A percentile compares a stretch with the other conserved stretches of the same genome.
phyloP scores from a whole-genome alignment of 148 eudicot genomes.

The Agrostemma githago region DNA sequence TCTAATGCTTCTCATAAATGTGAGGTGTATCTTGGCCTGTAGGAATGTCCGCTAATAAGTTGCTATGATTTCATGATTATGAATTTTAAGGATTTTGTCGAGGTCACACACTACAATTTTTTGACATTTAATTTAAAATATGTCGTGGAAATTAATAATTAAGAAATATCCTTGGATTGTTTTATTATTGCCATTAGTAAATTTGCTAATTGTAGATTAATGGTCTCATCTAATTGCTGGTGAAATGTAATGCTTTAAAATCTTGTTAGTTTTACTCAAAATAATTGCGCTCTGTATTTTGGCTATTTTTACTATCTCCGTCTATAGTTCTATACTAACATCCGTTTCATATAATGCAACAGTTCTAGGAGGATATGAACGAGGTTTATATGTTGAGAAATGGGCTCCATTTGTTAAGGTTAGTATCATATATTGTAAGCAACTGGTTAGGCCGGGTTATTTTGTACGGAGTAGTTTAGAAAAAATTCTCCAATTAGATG shows the following conservation, averaged over 20 bases:
- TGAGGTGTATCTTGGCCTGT: not conserved
- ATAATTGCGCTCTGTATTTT: not conserved
- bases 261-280: no score
- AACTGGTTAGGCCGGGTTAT: not conserved
- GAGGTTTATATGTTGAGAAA: conserved; percentile 81
- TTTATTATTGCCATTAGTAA: not conserved
- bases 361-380: conserved; percentile 94
- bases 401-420: conserved; percentile 99
- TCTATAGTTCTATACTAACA: not conserved
- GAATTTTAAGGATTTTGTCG: not conserved
- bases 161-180: not conserved
- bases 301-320: not conserved
- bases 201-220: no score
- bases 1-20: not conserved
- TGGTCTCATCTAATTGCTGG: no score
- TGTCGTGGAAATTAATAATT: not conserved
- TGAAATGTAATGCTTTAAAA: no score
- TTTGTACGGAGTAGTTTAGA: not conserved
- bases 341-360: conserved; percentile 19
- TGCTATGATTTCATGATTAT: not conserved
- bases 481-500: not conserved
- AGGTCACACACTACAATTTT: not conserved
- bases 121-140: not conserved
- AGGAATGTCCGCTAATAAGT: not conserved
- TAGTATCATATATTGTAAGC: conserved; percentile 17